Evolutionary conservation across 164 flowering plant species (phyloP).

Genomic region (Vitis rotundifolia): DNA sequence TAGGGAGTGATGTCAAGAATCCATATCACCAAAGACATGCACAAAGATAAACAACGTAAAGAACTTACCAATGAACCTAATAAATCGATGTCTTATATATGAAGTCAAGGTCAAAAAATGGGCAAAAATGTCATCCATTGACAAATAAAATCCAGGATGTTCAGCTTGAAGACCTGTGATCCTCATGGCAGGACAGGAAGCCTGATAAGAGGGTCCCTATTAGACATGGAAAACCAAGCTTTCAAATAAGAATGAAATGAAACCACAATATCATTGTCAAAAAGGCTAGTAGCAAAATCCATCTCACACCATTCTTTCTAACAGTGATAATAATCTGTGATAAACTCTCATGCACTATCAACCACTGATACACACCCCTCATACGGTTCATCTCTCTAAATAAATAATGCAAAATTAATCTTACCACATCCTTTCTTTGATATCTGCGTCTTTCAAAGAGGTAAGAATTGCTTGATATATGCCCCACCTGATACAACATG

Average conservation of each 20-base stretch:
- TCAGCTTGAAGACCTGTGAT: slow-evolving; percentile 20
- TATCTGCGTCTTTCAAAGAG: slow-evolving; percentile 9
- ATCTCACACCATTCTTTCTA: background rate
- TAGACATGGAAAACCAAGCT: slow-evolving; percentile 16
- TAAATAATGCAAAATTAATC: background rate
- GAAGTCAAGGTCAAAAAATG: slow-evolving; percentile 53
- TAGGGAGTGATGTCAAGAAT: background rate
- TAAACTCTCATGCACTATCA: background rate
- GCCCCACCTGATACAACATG: slow-evolving; percentile 8
- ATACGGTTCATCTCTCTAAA: background rate
- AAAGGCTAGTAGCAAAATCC: background rate
- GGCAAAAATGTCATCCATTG: slow-evolving; percentile 52
- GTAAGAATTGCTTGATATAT: slow-evolving; percentile 4
- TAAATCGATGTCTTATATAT: slow-evolving; percentile 42
- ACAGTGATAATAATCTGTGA: background rate
- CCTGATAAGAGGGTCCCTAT: slow-evolving; percentile 34
- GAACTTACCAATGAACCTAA: slow-evolving; percentile 64
- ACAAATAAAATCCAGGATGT: slow-evolving; percentile 25
- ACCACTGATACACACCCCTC: no score
- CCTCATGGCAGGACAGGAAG: slow-evolving; percentile 23
- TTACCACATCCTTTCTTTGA: slow-evolving; percentile 9
- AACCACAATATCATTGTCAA: background rate
- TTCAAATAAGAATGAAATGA: background rate
- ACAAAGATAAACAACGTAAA: slow-evolving; percentile 1
- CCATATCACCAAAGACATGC: background rate